These are phyloP conservation scores for Pestalotiopsis sp. DNA, from an alignment of 2,329 filamentous ascomycete genomes.

Conservation along the genomic window DNA sequence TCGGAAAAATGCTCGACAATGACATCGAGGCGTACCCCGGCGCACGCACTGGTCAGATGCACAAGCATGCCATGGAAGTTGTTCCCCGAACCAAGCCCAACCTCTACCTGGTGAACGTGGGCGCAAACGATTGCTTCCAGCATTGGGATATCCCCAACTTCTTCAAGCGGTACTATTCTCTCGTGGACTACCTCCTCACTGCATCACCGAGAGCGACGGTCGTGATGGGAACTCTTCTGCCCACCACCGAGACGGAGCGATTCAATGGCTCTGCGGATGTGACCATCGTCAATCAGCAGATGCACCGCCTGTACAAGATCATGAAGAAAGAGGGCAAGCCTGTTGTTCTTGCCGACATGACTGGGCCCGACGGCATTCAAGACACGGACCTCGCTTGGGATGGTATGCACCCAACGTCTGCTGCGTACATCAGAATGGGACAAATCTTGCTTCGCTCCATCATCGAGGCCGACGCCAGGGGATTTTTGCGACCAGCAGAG, in stretches of 20 bases:
- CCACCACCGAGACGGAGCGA: slow-evolving; percentile 20
- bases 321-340: slow-evolving; percentile 21
- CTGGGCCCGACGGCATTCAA: slow-evolving; percentile 20
- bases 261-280: slow-evolving; percentile 17
- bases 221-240: slow-evolving; percentile 26
- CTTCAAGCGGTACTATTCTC: slow-evolving; percentile 24
- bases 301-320: slow-evolving; percentile 22
- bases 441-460: slow-evolving; percentile 20
- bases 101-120: slow-evolving; percentile 26
- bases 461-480: slow-evolving; percentile 18
- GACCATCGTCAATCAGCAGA: slow-evolving; percentile 24
- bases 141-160: slow-evolving; percentile 25
- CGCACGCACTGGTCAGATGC: slow-evolving; percentile 26
- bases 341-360: slow-evolving; percentile 29
- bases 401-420: slow-evolving; percentile 24
- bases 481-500: slow-evolving; percentile 18
- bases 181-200: slow-evolving; percentile 24
- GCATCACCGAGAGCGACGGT: slow-evolving; percentile 24
- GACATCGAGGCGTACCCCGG: slow-evolving; percentile 27
- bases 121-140: slow-evolving; percentile 28
- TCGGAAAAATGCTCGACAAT: slow-evolving; percentile 27
- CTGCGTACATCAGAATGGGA: slow-evolving; percentile 24
- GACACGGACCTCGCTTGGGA: slow-evolving; percentile 23
- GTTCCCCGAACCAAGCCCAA: slow-evolving; percentile 25
- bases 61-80: slow-evolving; percentile 21